phyloP scores from a whole-genome alignment of 2,329 filamentous ascomycete species.

The Aureobasidium sp. region DNA sequence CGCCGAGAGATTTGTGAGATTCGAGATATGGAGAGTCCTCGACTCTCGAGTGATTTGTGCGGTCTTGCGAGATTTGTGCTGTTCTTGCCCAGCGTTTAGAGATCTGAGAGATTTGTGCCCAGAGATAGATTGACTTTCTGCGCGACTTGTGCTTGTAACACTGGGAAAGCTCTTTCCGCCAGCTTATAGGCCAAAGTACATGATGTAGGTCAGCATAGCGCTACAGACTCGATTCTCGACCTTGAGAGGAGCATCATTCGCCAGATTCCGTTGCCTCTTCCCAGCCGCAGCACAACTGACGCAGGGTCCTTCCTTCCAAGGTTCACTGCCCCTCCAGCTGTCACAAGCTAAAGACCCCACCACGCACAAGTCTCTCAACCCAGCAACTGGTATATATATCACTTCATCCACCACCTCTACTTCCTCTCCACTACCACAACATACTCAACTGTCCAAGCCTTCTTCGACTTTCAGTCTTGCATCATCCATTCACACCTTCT shows the following conservation, averaged over 20 bases:
- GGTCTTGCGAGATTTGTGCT: not conserved
- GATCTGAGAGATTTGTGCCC: constrained; percentile 2
- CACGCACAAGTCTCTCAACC: not conserved
- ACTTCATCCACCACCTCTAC: not conserved
- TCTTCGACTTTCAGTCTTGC: not conserved
- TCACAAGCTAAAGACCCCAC: not conserved
- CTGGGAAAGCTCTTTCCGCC: not conserved
- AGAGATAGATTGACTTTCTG: not conserved
- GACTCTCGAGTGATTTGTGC: not conserved
- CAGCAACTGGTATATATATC: not conserved
- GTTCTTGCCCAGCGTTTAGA: not conserved
- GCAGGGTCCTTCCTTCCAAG: constrained; percentile 3
- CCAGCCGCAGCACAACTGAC: not conserved
- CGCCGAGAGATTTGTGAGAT: not conserved
- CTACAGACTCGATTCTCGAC: not conserved
- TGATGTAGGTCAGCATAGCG: not conserved
- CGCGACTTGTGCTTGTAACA: not conserved
- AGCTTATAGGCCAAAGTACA: not conserved
- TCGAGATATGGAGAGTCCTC: not conserved
- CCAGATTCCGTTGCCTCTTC: not conserved
- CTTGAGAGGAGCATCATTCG: not conserved
- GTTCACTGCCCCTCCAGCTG: not conserved
- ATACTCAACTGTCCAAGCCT: not conserved
- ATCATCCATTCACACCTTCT: not conserved
- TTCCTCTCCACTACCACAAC: not conserved